phyloP scores from a whole-genome alignment of 768 basidiomycete species.

The Suillus americanus region DNA sequence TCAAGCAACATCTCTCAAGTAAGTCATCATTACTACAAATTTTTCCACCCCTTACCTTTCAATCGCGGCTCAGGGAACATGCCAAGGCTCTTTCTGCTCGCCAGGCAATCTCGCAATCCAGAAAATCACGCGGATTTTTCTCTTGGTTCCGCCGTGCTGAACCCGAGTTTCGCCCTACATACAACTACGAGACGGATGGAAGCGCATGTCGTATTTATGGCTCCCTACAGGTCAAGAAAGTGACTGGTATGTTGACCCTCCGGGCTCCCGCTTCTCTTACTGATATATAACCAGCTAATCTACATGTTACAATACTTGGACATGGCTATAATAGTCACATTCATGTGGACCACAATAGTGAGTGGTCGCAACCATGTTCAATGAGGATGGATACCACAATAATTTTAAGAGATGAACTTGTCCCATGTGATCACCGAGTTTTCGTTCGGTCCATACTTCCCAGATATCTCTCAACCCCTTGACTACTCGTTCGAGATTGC shows the following conservation, averaged over 20 bases:
- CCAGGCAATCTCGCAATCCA: slow-evolving; percentile 71
- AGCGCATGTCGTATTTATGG: slow-evolving; percentile 88
- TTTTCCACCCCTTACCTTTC: not conserved
- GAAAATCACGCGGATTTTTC: slow-evolving; percentile 74
- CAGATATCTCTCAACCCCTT: slow-evolving; percentile 91
- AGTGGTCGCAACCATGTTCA: slow-evolving; percentile 29
- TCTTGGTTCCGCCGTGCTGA: slow-evolving; percentile 46
- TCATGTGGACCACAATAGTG: slow-evolving; percentile 86
- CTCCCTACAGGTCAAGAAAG: slow-evolving; percentile 79
- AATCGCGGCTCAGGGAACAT: slow-evolving; percentile 48
- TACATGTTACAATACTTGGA: slow-evolving; percentile 92
- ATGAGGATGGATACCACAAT: not conserved
- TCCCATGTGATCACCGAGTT: slow-evolving; percentile 97
- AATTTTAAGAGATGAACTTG: slow-evolving; percentile 81
- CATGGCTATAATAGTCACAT: slow-evolving; percentile 89
- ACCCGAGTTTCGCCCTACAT: slow-evolving; percentile 66
- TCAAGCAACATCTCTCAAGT: slow-evolving; percentile 75
- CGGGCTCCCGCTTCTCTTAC: not conserved
- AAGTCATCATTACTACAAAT: slow-evolving; percentile 15
- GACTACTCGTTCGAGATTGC: slow-evolving; percentile 86
- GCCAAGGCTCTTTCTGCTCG: slow-evolving; percentile 63
- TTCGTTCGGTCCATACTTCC: slow-evolving; percentile 95
- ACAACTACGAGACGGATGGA: slow-evolving; percentile 64
- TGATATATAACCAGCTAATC: slow-evolving; percentile 56
- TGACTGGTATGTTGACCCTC: slow-evolving; percentile 59